Base-by-base conservation (phyloP, 2,329 filamentous ascomycete species). In the Cercospora sp. region DNA sequence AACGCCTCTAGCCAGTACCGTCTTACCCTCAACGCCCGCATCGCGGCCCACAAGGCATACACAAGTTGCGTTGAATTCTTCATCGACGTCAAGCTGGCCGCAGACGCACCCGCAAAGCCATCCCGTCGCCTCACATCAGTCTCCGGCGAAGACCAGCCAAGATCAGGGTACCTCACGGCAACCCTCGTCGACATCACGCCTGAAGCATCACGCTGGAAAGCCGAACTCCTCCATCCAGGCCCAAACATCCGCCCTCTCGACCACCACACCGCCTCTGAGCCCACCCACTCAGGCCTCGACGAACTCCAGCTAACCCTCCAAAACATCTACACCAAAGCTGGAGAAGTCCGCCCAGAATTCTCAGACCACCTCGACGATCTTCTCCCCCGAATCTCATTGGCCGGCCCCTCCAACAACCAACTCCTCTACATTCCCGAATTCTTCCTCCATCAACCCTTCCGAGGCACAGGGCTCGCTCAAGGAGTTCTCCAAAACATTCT, bases 271-370 rank as follows among this genome's bases (percentile, higher is more conserved):
- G n/a, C 3, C 1, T 21, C 43, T 4, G 43, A 49, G 12, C 9
- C 43, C 21, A 10, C 43, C 1, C 43, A 49, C 21, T 18, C 18
- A 2, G 43, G 28, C 13, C n/a, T 30, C 9, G 34, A 32, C 28
- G 57, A 59, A 37, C 34, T 59, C 21, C 28, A 34, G 28, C n/a
- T 59, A 1, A 34, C 28, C 26, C 57, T 59, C 21, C 55, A 64
- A 30, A 51, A 60, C 37, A 67, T 67, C 24, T 67, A 55, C 37
- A 16, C 21, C 28, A 32, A 61, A 30, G n/a, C 30, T 40, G 65
- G 65, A 18, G n/a, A 13, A 5, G 40, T 58, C 3, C 51, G 66
- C 13, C 4, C 34, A 2, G 66, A 65, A 8, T 65, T 65, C 49
- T 8, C 21, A 4, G 43, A 13, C 13, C 60, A 65, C 12, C 9